Percentiles rank a stretch among this genome's conserved stretches.
phyloP scores from a whole-genome alignment of 2,329 filamentous ascomycete species.

The Drechslera avenae region DNA sequence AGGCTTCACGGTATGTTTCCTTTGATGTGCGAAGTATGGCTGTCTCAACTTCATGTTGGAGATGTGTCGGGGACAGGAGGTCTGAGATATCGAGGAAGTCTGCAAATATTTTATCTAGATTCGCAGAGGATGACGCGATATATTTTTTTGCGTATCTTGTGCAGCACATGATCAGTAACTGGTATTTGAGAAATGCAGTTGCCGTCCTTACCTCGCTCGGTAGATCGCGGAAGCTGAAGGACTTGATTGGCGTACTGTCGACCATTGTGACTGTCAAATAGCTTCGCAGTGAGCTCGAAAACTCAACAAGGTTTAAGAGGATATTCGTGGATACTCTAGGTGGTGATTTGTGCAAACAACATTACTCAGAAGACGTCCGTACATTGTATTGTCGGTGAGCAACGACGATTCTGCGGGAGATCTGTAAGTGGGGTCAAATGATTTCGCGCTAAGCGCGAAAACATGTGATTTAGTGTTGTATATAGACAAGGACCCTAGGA shows the following conservation, averaged over 20 bases:
- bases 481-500: too few relatives aligned
- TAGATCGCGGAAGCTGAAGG: conserved; percentile 11
- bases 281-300: too few relatives aligned
- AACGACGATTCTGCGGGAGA: too few relatives aligned
- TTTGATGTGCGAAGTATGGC: conserved; percentile 3
- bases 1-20: conserved; percentile 4
- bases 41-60: neutral
- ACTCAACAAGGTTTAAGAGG: too few relatives aligned
- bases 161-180: neutral
- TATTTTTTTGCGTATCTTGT: conserved; percentile 5
- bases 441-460: too few relatives aligned
- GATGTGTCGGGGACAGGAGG: neutral
- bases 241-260: neutral
- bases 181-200: neutral
- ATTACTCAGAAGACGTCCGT: too few relatives aligned
- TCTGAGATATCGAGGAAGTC: neutral
- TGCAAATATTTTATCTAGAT: neutral
- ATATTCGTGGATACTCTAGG: too few relatives aligned
- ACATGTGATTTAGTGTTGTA: too few relatives aligned
- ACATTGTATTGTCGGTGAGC: too few relatives aligned
- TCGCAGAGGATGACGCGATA: conserved; percentile 1
- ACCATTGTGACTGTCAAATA: neutral
- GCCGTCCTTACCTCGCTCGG: neutral
- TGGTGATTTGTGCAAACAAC: too few relatives aligned
- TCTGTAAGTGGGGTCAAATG: too few relatives aligned